Conservation (phyloP, 2,329 filamentous ascomycete genomes). For the Sporothrix pallida region DNA sequence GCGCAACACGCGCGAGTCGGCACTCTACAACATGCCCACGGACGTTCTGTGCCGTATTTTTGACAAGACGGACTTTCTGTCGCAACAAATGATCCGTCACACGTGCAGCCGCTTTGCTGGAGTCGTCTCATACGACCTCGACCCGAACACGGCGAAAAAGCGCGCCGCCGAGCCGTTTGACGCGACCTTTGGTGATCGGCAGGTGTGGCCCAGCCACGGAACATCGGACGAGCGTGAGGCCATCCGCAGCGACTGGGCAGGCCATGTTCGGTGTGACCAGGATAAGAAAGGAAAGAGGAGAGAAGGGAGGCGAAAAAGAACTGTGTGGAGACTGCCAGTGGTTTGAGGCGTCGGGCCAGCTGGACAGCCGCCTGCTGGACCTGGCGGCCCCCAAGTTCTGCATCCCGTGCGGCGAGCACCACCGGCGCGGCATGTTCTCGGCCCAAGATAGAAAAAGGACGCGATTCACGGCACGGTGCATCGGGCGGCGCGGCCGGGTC, state of each 20-base stretch:
- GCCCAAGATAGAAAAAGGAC: neutral
- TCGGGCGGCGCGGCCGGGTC: neutral
- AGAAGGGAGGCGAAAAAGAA: neutral
- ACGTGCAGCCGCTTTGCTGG: neutral
- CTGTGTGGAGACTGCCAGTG: neutral
- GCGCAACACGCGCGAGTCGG: neutral
- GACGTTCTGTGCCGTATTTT: neutral
- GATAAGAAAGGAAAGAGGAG: neutral
- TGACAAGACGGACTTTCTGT: constrained; percentile 1
- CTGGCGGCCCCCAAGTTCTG: neutral
- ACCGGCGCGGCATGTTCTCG: constrained; percentile 3
- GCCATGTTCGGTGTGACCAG: neutral
- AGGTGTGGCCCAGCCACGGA: constrained; percentile 1
- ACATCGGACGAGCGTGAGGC: neutral
- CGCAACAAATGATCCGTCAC: constrained; percentile 2
- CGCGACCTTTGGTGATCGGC: neutral
- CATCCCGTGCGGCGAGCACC: neutral
- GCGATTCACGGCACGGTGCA: neutral
- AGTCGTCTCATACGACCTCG: neutral
- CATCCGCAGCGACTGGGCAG: neutral
- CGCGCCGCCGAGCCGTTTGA: neutral
- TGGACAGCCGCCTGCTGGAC: neutral
- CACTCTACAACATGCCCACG: neutral
- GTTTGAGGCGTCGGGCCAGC: neutral
- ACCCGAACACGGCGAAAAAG: neutral